Conservation (phyloP, 805 yeast species). For the Metschnikowia anglica region DNA sequence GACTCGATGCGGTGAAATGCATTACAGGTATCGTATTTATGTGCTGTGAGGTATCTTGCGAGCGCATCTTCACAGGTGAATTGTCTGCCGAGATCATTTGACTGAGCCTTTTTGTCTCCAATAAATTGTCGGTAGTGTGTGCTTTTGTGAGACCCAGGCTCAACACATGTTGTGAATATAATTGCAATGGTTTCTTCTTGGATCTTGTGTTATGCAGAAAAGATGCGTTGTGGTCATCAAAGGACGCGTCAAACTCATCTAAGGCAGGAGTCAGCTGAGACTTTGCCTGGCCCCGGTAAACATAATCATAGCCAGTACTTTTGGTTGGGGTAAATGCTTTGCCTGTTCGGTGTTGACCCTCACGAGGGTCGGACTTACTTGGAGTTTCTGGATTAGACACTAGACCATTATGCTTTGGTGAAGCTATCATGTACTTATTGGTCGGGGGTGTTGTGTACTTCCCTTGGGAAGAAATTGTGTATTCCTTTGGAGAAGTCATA, state of each 20-base stretch:
- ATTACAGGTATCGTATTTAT: not conserved
- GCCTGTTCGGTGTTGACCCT: not conserved
- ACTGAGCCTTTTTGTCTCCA: constrained; percentile 16
- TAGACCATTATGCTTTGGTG: not conserved
- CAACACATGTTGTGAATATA: constrained; percentile 21
- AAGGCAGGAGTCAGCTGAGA: constrained; percentile 18
- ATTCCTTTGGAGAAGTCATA: too few species aligned
- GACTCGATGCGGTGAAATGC: constrained; percentile 2
- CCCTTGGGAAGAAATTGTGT: too few species aligned
- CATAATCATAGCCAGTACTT: constrained; percentile 11
- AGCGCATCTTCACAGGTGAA: constrained; percentile 25
- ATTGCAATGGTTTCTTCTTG: constrained; percentile 8
- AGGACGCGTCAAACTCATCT: constrained; percentile 12
- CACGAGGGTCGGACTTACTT: constrained; percentile 11
- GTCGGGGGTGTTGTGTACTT: not conserved
- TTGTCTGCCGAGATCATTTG: constrained; percentile 18
- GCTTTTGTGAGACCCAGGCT: constrained; percentile 18
- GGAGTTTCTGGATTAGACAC: constrained; percentile 13
- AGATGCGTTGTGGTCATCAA: constrained; percentile 14
- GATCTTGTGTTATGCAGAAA: constrained; percentile 9
- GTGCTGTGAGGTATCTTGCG: constrained; percentile 3
- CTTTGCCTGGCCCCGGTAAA: constrained; percentile 7
- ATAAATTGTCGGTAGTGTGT: constrained; percentile 14
- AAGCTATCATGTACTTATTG: not conserved
- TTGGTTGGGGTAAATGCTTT: constrained; percentile 1